Evolutionary conservation across 1,284 basidiomycete species (phyloP), one percentile per base, ranked within the genome.

Genomic region (Trichosporon sp.): DNA sequence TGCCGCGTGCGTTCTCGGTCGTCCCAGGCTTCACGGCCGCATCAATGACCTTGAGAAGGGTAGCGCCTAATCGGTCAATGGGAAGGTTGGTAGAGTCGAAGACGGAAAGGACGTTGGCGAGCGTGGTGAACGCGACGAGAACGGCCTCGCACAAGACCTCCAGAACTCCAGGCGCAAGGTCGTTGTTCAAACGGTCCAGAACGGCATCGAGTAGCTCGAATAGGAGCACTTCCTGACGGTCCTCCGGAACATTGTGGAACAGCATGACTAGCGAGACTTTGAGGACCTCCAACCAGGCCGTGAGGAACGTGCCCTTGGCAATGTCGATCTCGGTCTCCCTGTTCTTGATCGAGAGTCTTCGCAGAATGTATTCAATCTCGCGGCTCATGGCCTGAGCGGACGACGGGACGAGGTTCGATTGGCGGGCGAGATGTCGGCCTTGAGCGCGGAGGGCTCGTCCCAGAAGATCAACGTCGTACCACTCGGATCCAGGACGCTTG

Each of bases 1-100:
- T 97, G 11, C 95, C 95, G n/a, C 95, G 88, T n/a, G 94, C 89
- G 58, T 90, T 83, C 71, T 94, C 91, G n/a, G 89, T 85, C 4
- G 88, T 89, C 62, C 89, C 90, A 61, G 86, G 88, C 65, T 90
- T 87, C 60, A 90, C 75, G 58, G 94, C 85, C 46, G 88, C 90
- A 65, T 92, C 88, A 63, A 96, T 75, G 27, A 94, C 82, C 67
- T 85, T 87, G 33, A 87, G 86, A n/a, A 97, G 83, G 34, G 94
- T 86, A 1, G 85, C 80, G 62, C 87, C 86, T 7, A 98, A 81
- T 33, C 92, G 85, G 73, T 97, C 95, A 0, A 87, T 85, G 1
- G 92, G 91, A 13, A 94, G 79, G 11, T 87, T 87, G 7, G 86
- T 84, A 1, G 83, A 80, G 64, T 88, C 86, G 9, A 86, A 85